Base-by-base conservation (phyloP, 202 grass and related monocot genomes). In the Panicum virgatum region DNA sequence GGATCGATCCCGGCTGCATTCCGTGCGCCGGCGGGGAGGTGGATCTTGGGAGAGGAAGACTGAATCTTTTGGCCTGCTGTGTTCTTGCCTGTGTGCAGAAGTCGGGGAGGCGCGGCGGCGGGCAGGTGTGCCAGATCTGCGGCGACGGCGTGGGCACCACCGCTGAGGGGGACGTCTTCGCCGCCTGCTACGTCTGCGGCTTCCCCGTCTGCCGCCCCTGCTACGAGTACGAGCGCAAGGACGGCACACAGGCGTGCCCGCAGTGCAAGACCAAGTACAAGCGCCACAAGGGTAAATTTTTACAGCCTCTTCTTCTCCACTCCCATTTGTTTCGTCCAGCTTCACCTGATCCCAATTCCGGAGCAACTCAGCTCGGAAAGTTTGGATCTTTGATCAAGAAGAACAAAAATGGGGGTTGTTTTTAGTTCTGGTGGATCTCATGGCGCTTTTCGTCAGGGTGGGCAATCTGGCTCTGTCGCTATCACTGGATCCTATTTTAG, bases 211-310 rank as follows among this genome's bases (percentile, higher is more conserved):
- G 92, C 82, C 85, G 92, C 3, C 89, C 92, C 10, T 94, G 92
- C 87, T 94, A 94, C 79, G 92, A 94, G 89, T 92, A 94, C 80
- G 92, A 94, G 84, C 89, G 92, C 77, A 94, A 92, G 78, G 92
- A 94, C 50, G 92, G 92, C 27, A 92, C 86, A 11, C 89, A 94
- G 63, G 92, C 84, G 18, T 94, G 92, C 78, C 92, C 89, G 2
- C 92, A 94, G 80, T 94, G 92, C 92, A 94, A 94, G 86, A 94
- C 92, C 84, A 94, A 94, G 84, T 94, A 94, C 92, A 94, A 94
- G 84, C 87, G 89, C 70, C 92, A 94, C 81, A 94, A 92, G 75
- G 92, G 92, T 94, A 86, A 85, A 48, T 3, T 12, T 10, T 54
- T 26, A 2, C 1, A 44, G 15, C 39, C 9, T 29, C n/a, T 59